Base-by-base conservation (phyloP, 352 stramenopile genomes). In the Globisporangium acanthophoron region DNA sequence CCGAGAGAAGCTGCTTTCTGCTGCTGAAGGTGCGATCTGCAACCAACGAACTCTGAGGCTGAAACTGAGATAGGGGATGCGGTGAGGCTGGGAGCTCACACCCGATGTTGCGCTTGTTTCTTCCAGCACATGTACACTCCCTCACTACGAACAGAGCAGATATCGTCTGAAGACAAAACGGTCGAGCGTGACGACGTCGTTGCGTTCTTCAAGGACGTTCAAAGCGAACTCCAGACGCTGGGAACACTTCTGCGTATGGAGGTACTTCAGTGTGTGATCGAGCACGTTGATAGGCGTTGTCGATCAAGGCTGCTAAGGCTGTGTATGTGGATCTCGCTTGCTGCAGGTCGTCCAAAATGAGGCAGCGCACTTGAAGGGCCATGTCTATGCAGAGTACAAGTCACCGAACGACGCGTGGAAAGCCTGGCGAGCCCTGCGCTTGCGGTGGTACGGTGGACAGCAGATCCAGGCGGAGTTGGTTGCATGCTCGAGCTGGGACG, bases 351-450 rank as follows among this genome's bases (percentile, higher is more conserved):
- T 62, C n/a, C 54, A 69, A 27, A 74, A 74, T 33, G 9, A 55
- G 40, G 55, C 59, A 9, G 27, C 37, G 7, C 67, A 74, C 39
- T 50, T 74, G 27, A 45, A 33, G 11, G 67, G 67, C 3, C 62
- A 74, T 24, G 63, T 74, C 2, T 74, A 74, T 40, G 55, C 55
- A 13, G 67, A 74, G 50, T 74, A 56, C 37, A 39, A 54, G 39
- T 61, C 58, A 0, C 15, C 56, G 3, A 53, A 58, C 5, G 44
- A 60, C 3, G 63, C 62, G 13, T 58, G 39, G 33, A 57, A 47
- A 21, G 62, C 62, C 2, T 62, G 59, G 33, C 51, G 54, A 29
- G 62, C 35, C 8, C 27, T 68, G 31, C 62, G 57, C 6, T 21
- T 68, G 39, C 51, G 62, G 7, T 68, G 62, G 62, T 68, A 68